Conservation (phyloP, 78 protist genomes). For the Protostelium mycophagum region DNA sequence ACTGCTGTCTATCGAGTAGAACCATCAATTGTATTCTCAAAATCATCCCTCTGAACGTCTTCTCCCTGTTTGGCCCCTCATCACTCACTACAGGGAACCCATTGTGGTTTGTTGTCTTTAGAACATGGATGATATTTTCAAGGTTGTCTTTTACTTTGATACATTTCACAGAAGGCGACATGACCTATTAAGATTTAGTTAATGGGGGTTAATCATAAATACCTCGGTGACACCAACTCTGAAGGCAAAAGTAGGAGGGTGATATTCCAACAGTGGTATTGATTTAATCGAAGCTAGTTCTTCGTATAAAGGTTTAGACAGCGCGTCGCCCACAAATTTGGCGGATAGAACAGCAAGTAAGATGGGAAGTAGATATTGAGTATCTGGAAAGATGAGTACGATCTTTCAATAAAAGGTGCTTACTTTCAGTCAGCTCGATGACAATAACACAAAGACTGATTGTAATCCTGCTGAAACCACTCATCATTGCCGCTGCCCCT, state of each 20-base stretch:
- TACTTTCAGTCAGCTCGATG: slow-evolving; percentile 67
- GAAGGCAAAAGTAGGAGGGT: neutral
- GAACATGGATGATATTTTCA: neutral
- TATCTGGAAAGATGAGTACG: neutral
- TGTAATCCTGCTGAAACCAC: slow-evolving; percentile 89
- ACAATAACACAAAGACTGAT: slow-evolving; percentile 79
- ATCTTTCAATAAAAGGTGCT: neutral
- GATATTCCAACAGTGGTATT: neutral
- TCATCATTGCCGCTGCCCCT: slow-evolving; percentile 86
- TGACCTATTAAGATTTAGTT: neutral
- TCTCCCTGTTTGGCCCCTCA: slow-evolving; percentile 6
- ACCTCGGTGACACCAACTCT: neutral
- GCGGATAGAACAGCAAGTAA: slow-evolving; percentile 72
- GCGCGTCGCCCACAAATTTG: slow-evolving; percentile 71
- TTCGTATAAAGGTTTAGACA: slow-evolving; percentile 73
- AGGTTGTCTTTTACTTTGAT: neutral
- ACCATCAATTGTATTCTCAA: slow-evolving; percentile 40
- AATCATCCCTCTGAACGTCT: slow-evolving; percentile 42
- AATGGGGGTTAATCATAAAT: neutral
- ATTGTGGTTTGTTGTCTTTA: slow-evolving; percentile 28
- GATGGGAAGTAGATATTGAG: slow-evolving; percentile 70
- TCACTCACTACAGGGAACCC: slow-evolving; percentile 73
- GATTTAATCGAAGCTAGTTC: slow-evolving; percentile 9
- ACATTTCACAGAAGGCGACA: neutral
- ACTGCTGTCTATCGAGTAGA: slow-evolving; percentile 18